phyloP scores from a whole-genome alignment of 2,329 filamentous ascomycete species.

The Parastagonospora avenae region DNA sequence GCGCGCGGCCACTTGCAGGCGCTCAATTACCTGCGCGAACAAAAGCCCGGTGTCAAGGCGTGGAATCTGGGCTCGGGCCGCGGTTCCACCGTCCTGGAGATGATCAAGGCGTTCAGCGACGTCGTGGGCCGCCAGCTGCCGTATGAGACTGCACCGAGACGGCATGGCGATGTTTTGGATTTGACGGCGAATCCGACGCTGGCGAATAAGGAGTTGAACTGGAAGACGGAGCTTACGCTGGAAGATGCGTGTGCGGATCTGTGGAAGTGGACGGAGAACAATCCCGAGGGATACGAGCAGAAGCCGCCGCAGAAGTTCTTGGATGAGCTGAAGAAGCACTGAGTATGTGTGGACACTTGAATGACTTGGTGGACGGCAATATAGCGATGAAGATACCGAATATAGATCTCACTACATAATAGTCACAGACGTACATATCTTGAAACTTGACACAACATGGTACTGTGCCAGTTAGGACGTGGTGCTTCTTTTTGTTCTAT shows the following conservation, averaged over 20 bases:
- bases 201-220: slow-evolving; percentile 86
- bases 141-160: slow-evolving; percentile 82
- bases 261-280: slow-evolving; percentile 97
- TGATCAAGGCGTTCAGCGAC: slow-evolving; percentile 90
- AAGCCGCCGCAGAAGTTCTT: slow-evolving; percentile 84
- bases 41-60: slow-evolving; percentile 86
- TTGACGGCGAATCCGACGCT: slow-evolving; percentile 88
- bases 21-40: slow-evolving; percentile 83
- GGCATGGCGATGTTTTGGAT: slow-evolving; percentile 90
- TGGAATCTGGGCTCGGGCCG: slow-evolving; percentile 97
- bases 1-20: slow-evolving; percentile 85
- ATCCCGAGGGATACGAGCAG: slow-evolving; percentile 93
- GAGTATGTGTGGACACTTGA: background rate
- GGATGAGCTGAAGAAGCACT: slow-evolving; percentile 53
- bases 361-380: background rate
- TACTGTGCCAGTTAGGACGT: background rate
- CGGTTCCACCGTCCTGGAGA: slow-evolving; percentile 95
- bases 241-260: slow-evolving; percentile 93
- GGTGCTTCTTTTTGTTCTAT: background rate
- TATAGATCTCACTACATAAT: slow-evolving; percentile 2
- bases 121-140: slow-evolving; percentile 84
- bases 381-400: background rate
- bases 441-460: background rate
- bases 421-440: background rate
- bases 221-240: slow-evolving; percentile 89